Percentiles rank a stretch among this genome's conserved stretches.
phyloP scores from a whole-genome alignment of 2,329 filamentous ascomycete genomes.

The Alternaria burnsii region DNA sequence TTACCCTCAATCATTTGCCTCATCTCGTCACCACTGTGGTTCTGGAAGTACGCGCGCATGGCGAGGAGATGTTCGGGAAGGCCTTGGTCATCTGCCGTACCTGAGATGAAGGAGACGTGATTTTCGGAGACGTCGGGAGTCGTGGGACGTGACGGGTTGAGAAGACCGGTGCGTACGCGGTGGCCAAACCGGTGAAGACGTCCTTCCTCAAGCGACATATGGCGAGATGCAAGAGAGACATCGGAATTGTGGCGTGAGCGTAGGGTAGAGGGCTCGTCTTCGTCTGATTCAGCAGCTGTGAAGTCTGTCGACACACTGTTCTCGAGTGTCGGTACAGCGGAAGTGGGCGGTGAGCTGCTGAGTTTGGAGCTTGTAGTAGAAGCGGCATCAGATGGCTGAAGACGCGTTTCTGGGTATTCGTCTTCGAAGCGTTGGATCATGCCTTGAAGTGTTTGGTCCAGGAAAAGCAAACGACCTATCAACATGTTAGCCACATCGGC shows the following conservation, averaged over 20 bases:
- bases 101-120: constrained; percentile 37
- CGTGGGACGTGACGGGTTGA: constrained; percentile 51
- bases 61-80: constrained; percentile 58
- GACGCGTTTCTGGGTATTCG: constrained; percentile 89
- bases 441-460: constrained; percentile 85
- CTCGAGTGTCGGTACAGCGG: constrained; percentile 40
- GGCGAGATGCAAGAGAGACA: constrained; percentile 72
- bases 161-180: constrained; percentile 69
- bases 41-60: constrained; percentile 70
- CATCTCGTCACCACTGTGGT: constrained; percentile 68
- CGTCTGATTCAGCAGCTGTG: constrained; percentile 49
- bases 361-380: constrained; percentile 44
- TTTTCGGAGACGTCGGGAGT: constrained; percentile 22
- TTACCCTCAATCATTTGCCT: constrained; percentile 62
- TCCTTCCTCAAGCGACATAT: constrained; percentile 73
- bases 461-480: constrained; percentile 78
- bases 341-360: constrained; percentile 42
- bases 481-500: constrained; percentile 26
- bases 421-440: constrained; percentile 97
- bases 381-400: constrained; percentile 46
- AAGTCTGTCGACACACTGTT: constrained; percentile 37
- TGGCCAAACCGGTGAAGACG: constrained; percentile 74
- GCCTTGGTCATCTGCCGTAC: constrained; percentile 44
- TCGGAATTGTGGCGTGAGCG: constrained; percentile 70
- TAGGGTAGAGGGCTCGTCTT: constrained; percentile 55